Conservation (phyloP, 192 early-diverging fungal species). For the Podila horticola region DNA sequence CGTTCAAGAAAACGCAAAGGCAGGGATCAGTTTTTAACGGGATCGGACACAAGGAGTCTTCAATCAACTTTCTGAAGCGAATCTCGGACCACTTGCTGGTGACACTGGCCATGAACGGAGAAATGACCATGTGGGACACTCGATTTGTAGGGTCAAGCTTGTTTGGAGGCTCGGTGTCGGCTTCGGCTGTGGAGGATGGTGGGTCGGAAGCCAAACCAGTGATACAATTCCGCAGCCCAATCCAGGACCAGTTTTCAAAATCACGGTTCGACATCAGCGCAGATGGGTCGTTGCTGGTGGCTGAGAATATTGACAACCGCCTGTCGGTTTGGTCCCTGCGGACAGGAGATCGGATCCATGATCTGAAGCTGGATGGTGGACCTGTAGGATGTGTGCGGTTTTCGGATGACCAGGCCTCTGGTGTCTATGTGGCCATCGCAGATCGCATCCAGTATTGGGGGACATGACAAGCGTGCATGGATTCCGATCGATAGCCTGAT, state of each 20-base stretch:
- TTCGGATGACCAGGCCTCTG: slow-evolving; percentile 2
- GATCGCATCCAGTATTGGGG: slow-evolving; percentile 35
- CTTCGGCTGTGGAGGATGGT: background rate
- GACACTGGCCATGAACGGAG: slow-evolving; percentile 46
- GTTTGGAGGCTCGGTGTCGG: background rate
- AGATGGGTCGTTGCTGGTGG: slow-evolving; percentile 24
- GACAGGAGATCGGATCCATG: slow-evolving; percentile 22
- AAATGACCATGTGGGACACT: slow-evolving; percentile 42
- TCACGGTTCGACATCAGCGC: slow-evolving; percentile 23
- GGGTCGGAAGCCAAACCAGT: slow-evolving; percentile 8
- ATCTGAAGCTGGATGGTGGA: slow-evolving; percentile 17
- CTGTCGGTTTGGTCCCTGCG: slow-evolving; percentile 40
- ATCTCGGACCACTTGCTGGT: slow-evolving; percentile 31
- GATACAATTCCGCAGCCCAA: slow-evolving; percentile 12
- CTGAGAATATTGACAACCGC: slow-evolving; percentile 12
- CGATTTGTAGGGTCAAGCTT: slow-evolving; percentile 18
- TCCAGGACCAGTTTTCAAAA: slow-evolving; percentile 20
- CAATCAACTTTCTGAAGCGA: slow-evolving; percentile 19
- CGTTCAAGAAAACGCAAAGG: slow-evolving; percentile 5
- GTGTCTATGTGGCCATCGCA: slow-evolving; percentile 15
- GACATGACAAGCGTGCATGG: background rate
- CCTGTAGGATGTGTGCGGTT: slow-evolving; percentile 13
- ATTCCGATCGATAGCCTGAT: background rate
- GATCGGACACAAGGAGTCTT: slow-evolving; percentile 40
- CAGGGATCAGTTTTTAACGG: slow-evolving; percentile 5